Conservation (phyloP, 164 flowering plant species). For the Vitis amurensis region DNA sequence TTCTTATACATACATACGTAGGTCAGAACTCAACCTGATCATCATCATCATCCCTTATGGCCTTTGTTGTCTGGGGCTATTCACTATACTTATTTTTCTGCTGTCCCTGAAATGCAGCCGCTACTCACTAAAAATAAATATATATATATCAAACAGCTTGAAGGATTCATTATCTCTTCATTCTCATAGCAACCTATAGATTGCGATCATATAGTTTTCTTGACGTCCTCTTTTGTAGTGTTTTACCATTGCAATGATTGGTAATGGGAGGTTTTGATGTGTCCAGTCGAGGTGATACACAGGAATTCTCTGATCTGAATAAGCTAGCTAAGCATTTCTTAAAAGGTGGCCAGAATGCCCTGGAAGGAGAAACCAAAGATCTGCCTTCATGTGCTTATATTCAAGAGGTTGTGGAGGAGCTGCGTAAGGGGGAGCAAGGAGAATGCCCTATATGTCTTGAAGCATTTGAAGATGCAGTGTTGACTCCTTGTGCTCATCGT, state of each 20-base stretch:
- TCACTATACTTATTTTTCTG: too few relatives aligned
- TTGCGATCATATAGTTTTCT: not conserved
- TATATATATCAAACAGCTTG: not conserved
- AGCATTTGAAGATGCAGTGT: conserved; percentile 96
- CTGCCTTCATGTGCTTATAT: conserved; percentile 81
- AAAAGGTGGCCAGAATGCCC: conserved; percentile 46
- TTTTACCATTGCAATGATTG: not conserved
- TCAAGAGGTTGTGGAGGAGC: conserved; percentile 90
- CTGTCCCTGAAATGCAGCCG: too few relatives aligned
- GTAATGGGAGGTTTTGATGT: conserved; percentile 18
- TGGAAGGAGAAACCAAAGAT: conserved; percentile 45
- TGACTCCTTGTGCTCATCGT: conserved; percentile 98
- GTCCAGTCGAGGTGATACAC: conserved; percentile 94
- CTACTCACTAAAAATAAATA: too few relatives aligned
- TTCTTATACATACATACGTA: not conserved
- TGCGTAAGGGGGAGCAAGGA: conserved; percentile 83
- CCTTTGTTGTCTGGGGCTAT: too few relatives aligned
- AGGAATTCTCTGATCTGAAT: conserved; percentile 82
- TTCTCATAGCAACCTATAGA: not conserved
- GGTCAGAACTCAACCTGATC: too few relatives aligned
- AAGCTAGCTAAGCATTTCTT: conserved; percentile 92
- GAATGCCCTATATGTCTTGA: conserved; percentile 99
- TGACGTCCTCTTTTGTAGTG: not conserved
- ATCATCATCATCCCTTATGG: too few relatives aligned
- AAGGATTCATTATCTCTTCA: not conserved